Evolutionary conservation across 805 yeast genomes (phyloP), one percentile per base, ranked within the genome.

Genomic region (Saturnispora hagleri): DNA sequence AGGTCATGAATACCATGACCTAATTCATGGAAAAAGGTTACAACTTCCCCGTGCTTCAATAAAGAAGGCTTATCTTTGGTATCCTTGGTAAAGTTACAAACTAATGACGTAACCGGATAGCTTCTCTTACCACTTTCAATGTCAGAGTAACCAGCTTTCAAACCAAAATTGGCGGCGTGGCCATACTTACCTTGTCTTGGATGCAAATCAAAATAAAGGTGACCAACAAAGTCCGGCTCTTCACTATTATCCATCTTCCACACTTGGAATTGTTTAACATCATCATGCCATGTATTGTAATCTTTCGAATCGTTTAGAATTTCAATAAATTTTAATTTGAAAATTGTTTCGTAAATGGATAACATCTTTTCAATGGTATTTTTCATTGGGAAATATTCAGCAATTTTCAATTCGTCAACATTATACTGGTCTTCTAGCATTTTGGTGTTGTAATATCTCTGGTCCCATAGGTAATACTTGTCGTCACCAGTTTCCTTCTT

Each of bases 1-100:
- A 86, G 68, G 58, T 81, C 84, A 67, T 88, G 96, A 52, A 88
- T 84, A 52, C 95, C 96, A 62, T 88, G 96, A 26, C 96, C 96
- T 57, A 87, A 74, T 67, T 88, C 96, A 63, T 88, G 96, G 81
- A 88, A 88, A 58, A 88, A 84, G 0, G 95, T 88, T 22, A 81
- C 81, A 12, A 87, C 87, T 64, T 87, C 95, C 56, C 72, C 73
- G 64, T 88, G 95, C 60, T 83, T 82, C 60, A 88, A 74, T 58
- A 88, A 72, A 1, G 90, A 79, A 20, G 91, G 95, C 62, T 82
- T 85, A 26, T 73, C 77, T 17, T 71, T 68, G 5, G 84, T 76
- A 43, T 91, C 89, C 62, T 82, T 82, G 31, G 93, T 82, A 66
- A 88, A 88, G 67, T 86, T 88, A 70, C 95, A 86, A 33, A 88